Conservation (phyloP, 305 asterid species). For the Fraxinus platypoda region DNA sequence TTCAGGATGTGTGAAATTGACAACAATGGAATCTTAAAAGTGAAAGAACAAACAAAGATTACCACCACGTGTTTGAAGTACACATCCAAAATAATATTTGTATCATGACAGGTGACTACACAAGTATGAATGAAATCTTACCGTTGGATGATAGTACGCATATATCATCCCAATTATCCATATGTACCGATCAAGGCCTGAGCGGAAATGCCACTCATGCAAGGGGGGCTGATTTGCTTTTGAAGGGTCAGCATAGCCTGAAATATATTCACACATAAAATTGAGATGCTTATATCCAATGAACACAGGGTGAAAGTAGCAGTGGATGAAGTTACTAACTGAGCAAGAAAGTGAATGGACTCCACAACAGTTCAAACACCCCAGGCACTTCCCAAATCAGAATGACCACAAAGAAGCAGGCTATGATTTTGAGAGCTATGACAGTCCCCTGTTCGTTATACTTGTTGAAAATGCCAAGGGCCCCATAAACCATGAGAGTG, state of each 20-base stretch:
- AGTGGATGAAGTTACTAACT: constrained; percentile 43
- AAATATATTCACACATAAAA: constrained; percentile 20
- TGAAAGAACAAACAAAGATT: neutral
- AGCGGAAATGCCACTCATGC: constrained; percentile 87
- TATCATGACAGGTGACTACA: neutral
- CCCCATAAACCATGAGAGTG: constrained; percentile 86
- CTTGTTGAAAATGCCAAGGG: constrained; percentile 79
- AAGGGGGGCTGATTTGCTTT: constrained; percentile 47
- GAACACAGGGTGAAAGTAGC: neutral
- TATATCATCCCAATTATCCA: constrained; percentile 91
- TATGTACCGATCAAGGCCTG: constrained; percentile 87
- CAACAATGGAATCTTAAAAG: neutral
- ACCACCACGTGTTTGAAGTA: neutral
- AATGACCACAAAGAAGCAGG: constrained; percentile 79
- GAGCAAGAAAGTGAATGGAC: constrained; percentile 78
- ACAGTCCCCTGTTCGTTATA: constrained; percentile 68
- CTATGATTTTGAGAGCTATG: constrained; percentile 60
- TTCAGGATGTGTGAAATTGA: constrained; percentile 13
- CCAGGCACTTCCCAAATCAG: constrained; percentile 89
- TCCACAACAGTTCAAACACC: constrained; percentile 74
- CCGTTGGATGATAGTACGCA: constrained; percentile 89
- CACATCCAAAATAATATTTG: neutral
- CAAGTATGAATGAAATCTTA: constrained; percentile 29
- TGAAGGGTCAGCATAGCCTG: constrained; percentile 67
- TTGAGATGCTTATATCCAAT: constrained; percentile 19